Percentiles rank a stretch among this genome's conserved stretches.
Conservation (phyloP, 805 yeast genomes). For the Yamadazyma kitorensis region DNA sequence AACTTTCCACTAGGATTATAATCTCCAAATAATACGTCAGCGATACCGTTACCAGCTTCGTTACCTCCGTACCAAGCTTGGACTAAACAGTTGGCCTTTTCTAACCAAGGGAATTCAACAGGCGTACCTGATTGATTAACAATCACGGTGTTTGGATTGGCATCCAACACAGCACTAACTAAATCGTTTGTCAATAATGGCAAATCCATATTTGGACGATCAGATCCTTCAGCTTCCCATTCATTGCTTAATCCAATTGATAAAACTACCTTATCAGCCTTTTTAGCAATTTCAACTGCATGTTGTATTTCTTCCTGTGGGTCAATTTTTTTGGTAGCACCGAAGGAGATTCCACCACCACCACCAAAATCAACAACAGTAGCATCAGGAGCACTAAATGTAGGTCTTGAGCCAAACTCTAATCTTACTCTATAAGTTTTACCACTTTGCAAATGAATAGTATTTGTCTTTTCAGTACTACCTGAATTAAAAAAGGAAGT, state of each 20-base stretch:
- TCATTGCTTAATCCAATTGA: slow-evolving; percentile 25
- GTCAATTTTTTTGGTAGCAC: slow-evolving; percentile 20
- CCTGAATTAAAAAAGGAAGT: slow-evolving; percentile 46
- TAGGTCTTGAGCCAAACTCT: slow-evolving; percentile 43
- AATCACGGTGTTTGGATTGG: slow-evolving; percentile 26
- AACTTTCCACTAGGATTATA: slow-evolving; percentile 51
- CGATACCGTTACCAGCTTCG: slow-evolving; percentile 53
- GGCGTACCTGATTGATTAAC: slow-evolving; percentile 33
- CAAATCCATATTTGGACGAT: slow-evolving; percentile 25
- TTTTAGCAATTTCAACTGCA: slow-evolving; percentile 22
- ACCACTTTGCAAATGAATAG: slow-evolving; percentile 40
- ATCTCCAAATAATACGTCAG: slow-evolving; percentile 59
- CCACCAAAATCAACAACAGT: slow-evolving; percentile 17
- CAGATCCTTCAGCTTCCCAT: slow-evolving; percentile 30
- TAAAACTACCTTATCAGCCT: slow-evolving; percentile 26
- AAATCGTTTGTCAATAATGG: slow-evolving; percentile 18
- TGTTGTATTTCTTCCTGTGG: slow-evolving; percentile 21
- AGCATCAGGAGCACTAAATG: slow-evolving; percentile 14
- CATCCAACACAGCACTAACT: slow-evolving; percentile 22
- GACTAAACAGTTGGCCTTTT: slow-evolving; percentile 21
- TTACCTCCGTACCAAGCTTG: slow-evolving; percentile 24
- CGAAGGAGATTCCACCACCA: slow-evolving; percentile 22
- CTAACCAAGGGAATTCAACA: slow-evolving; percentile 29
- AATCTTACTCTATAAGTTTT: slow-evolving; percentile 41
- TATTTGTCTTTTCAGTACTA: slow-evolving; percentile 48